Evolutionary conservation across 139 green algal genomes (phyloP), one percentile per base, ranked within the genome.

Genomic region (Diplosphaera chodatii): DNA sequence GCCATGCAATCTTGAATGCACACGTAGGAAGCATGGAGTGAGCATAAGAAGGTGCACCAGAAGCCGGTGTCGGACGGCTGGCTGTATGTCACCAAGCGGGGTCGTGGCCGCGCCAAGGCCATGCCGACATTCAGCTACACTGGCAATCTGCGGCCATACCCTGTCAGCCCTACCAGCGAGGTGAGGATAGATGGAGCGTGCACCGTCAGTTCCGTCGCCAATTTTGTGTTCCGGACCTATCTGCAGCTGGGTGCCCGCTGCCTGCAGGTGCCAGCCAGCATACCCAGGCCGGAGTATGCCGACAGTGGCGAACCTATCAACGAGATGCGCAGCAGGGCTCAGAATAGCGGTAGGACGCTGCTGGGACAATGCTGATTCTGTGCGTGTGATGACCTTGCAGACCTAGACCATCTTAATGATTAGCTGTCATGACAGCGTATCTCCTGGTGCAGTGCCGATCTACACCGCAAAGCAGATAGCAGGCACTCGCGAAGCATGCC

Each of bases 101-200:
- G 92, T 27, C 62, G 66, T 37, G 85, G 74, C 6, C 82, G 91
- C 59, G 74, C 32, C 75, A 66, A 72, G 6, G 78, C 67, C 10
- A 86, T 92, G 77, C 94, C 94, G 0, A 29, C 78, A 27, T 98
- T 92, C 69, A 68, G 77, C 21, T 98, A 91, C 90, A 97, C 93
- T 20, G 94, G 94, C 1, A 32, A 73, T 3, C 82, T 99, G 55
- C 74, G 94, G 65, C 94, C 94, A 0, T 71, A 83, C 32, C 73
- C 76, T 13, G 90, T 98, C 23, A 81, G 82, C 8, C 91, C 89
- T 0, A 71, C 32, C 21, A 78, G 93, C 6, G 55, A 80, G 75
- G 91, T 95, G 76, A 40, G 71, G 16, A 27, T 23, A 48, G 1
- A 30, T 15, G 23, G 25, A 25, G 30, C 8, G 8, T 48, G 37